Percentiles rank a stretch among this genome's conserved stretches.
Evolutionary conservation across 192 early-diverging fungal genomes (phyloP).

Genomic region (Linnemannia exigua): DNA sequence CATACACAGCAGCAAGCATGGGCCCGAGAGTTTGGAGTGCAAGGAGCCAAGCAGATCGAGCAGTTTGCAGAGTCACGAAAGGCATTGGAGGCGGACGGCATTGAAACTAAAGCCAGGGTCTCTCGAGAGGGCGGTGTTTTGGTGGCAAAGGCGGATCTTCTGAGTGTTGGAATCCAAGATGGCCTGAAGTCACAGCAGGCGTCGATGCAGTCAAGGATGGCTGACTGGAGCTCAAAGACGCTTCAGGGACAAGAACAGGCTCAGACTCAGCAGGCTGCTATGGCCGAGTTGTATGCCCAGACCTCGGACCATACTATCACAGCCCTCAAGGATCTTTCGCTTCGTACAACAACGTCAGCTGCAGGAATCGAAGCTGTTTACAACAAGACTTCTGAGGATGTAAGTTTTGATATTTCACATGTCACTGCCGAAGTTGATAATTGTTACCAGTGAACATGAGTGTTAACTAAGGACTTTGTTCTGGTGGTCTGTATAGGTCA

Average conservation of each 20-base stretch:
- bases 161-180: not conserved
- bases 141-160: not conserved
- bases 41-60: slow-evolving; percentile 11
- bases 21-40: slow-evolving; percentile 9
- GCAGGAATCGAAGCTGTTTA: not conserved
- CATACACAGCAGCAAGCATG: slow-evolving; percentile 33
- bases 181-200: slow-evolving; percentile 21
- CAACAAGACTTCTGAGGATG: not conserved
- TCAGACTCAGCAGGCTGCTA: not conserved
- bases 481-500: slow-evolving; percentile 6
- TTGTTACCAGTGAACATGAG: not conserved
- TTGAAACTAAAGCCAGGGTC: not conserved
- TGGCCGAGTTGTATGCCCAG: slow-evolving; percentile 20
- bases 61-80: slow-evolving; percentile 16
- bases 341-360: not conserved
- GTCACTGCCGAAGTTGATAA: not conserved
- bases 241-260: slow-evolving; percentile 20
- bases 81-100: slow-evolving; percentile 2
- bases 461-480: not conserved
- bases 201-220: slow-evolving; percentile 20
- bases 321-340: slow-evolving; percentile 26
- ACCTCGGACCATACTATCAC: slow-evolving; percentile 20
- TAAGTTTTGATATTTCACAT: slow-evolving; percentile 1
- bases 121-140: not conserved
- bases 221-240: slow-evolving; percentile 4